These are phyloP conservation scores for Thermothielavioides terrestris DNA, from an alignment of 495 filamentous ascomycete genomes.

Conservation along the genomic window DNA sequence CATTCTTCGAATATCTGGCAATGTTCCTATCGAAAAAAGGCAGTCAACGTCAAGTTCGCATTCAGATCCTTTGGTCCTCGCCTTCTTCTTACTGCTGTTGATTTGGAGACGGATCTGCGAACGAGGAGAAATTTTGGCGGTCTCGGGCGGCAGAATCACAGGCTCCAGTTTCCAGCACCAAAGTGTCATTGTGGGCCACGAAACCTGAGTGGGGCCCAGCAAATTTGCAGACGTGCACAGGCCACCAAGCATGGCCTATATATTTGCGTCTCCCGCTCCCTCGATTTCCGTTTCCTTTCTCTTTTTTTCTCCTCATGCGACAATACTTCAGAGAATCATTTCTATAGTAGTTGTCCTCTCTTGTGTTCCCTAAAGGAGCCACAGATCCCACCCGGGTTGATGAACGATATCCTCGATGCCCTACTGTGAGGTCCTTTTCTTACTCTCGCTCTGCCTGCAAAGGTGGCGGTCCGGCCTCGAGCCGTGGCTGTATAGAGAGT, in stretches of 20 bases:
- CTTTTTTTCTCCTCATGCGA: slow-evolving; percentile 45
- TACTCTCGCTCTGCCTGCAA: slow-evolving; percentile 45
- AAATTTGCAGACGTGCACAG: slow-evolving; percentile 36
- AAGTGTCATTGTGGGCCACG: neutral
- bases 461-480: slow-evolving; percentile 35
- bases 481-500: slow-evolving; percentile 46
- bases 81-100: neutral
- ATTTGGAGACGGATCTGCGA: neutral
- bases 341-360: slow-evolving; percentile 78
- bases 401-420: slow-evolving; percentile 51
- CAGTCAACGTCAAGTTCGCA: neutral
- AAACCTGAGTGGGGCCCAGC: slow-evolving; percentile 6
- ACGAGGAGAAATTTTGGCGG: slow-evolving; percentile 25
- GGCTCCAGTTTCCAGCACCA: neutral
- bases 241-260: slow-evolving; percentile 31
- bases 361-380: slow-evolving; percentile 67
- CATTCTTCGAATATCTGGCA: too few relatives aligned
- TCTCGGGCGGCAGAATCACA: slow-evolving; percentile 31
- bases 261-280: slow-evolving; percentile 11
- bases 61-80: neutral
- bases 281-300: slow-evolving; percentile 20
- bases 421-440: slow-evolving; percentile 48
- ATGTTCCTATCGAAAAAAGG: too few relatives aligned
- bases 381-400: slow-evolving; percentile 58
- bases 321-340: slow-evolving; percentile 79